Evolutionary conservation across 805 yeast species (phyloP), one percentile per base, ranked within the genome.

Genomic region (Ogataea pignaliae): DNA sequence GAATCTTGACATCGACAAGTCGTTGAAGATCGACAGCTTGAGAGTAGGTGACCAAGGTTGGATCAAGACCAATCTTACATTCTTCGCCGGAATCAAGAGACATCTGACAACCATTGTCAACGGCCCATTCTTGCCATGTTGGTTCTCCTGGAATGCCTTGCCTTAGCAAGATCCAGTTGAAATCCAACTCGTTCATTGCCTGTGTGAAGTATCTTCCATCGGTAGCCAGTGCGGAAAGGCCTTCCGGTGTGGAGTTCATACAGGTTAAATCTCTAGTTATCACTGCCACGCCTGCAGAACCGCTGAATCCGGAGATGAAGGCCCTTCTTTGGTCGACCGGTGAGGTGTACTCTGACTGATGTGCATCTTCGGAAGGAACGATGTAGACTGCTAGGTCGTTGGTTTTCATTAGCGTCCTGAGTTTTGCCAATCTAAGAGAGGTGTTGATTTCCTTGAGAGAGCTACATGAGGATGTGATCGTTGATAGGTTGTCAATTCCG

Each of bases 371-470:
- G 10, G 81, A 73, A 8, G 83, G 83, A 14, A 66, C 46, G 12
- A 78, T 71, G 62, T 93, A 91, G 30, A 88, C 82, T 10, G 83
- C 87, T 33, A 91, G 60, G 40, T 59, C 54, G 44, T 78, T 62
- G 37, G 71, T 65, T 36, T 72, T 75, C 90, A 93, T 87, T 48
- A 75, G 70, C 34, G 65, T 54, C 56, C 97, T 75, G 46, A 90
- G 67, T 16, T 69, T 70, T 34, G 67, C 72, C 40, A 90, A 69
- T 54, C 90, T 79, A 40, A 72, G 64, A 14, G 77, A 71, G n/a
- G 83, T 77, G 57, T 80, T 78, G 36, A 81, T 62, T 48, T 78
- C 74, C 43, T 71, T 72, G 39, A 64, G 40, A 16, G 40, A 40
- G 7, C 41, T 43, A 31, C 43, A 45, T 28, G 48, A 43, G 13